Percentiles rank a stretch among this genome's conserved stretches.
Conservation (phyloP, 495 filamentous ascomycete species). For the Lasiosphaeria ovina region DNA sequence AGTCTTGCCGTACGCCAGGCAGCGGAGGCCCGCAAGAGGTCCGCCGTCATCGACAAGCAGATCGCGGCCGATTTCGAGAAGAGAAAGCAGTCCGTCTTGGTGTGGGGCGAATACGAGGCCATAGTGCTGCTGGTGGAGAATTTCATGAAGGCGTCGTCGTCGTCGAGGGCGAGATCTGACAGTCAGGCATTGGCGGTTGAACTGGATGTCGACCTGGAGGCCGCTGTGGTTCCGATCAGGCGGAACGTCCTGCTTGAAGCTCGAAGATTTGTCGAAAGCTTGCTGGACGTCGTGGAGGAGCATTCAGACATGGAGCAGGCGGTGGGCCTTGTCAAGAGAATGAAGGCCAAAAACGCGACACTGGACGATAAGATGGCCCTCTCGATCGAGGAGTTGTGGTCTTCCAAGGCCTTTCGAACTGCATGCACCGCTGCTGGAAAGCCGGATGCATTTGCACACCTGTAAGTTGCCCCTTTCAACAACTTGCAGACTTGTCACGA, state of each 20-base stretch:
- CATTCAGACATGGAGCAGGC: background rate
- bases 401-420: background rate
- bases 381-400: slow-evolving; percentile 8
- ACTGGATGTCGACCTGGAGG: background rate
- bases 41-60: slow-evolving; percentile 12
- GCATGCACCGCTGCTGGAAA: background rate
- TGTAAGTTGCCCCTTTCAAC: slow-evolving; percentile 1
- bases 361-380: slow-evolving; percentile 5
- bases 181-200: background rate
- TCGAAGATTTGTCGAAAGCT: background rate
- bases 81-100: slow-evolving; percentile 1
- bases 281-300: background rate
- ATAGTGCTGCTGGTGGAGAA: slow-evolving; percentile 10
- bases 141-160: slow-evolving; percentile 1
- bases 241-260: slow-evolving; percentile 3
- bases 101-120: slow-evolving; percentile 4
- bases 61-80: slow-evolving; percentile 7
- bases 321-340: background rate
- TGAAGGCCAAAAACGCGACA: background rate
- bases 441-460: background rate
- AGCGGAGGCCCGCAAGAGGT: slow-evolving; percentile 10
- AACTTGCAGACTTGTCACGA: background rate
- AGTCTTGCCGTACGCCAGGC: background rate
- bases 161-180: background rate
- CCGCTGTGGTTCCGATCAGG: background rate